These are phyloP conservation scores for Polyrhizophydium stewartii DNA, from an alignment of 371 early-diverging fungal genomes.

Conservation along the genomic window DNA sequence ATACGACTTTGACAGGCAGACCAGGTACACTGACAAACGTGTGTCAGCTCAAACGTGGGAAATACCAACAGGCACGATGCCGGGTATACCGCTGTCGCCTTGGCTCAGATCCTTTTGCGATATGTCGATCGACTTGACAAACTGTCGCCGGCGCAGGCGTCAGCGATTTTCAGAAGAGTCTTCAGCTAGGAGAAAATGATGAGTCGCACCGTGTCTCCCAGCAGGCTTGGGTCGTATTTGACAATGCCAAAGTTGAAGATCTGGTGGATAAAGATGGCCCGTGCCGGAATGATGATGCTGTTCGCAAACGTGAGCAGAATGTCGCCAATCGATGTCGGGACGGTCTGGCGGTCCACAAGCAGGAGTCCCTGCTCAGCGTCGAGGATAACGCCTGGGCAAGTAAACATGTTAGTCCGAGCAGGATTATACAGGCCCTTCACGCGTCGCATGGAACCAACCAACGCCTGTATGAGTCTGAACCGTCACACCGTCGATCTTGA, in stretches of 20 bases:
- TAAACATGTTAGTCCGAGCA: background rate
- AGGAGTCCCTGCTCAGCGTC: conserved; percentile 67
- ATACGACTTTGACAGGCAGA: conserved; percentile 31
- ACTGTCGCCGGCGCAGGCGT: background rate
- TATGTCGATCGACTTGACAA: conserved; percentile 17
- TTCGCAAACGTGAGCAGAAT: conserved; percentile 75
- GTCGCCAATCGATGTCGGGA: conserved; percentile 71
- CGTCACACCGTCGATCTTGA: conserved; percentile 29
- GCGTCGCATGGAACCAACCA: no score
- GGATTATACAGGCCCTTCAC: no score
- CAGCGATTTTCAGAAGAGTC: no score
- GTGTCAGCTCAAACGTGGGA: background rate
- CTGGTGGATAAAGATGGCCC: conserved; percentile 55
- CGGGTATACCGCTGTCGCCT: conserved; percentile 21
- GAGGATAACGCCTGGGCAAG: conserved; percentile 26
- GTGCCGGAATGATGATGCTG: conserved; percentile 66
- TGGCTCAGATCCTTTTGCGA: conserved; percentile 18
- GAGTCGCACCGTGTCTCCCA: conserved; percentile 30
- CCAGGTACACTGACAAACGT: conserved; percentile 15
- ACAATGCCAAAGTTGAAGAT: conserved; percentile 30
- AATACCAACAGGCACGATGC: background rate
- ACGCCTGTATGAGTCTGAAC: conserved; percentile 19
- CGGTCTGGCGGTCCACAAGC: conserved; percentile 74
- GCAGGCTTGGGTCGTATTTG: conserved; percentile 26
- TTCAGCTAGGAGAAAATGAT: background rate